Evolutionary conservation across 1,139 yeast genomes (phyloP).

Genomic region (Taiozyma sp.): DNA sequence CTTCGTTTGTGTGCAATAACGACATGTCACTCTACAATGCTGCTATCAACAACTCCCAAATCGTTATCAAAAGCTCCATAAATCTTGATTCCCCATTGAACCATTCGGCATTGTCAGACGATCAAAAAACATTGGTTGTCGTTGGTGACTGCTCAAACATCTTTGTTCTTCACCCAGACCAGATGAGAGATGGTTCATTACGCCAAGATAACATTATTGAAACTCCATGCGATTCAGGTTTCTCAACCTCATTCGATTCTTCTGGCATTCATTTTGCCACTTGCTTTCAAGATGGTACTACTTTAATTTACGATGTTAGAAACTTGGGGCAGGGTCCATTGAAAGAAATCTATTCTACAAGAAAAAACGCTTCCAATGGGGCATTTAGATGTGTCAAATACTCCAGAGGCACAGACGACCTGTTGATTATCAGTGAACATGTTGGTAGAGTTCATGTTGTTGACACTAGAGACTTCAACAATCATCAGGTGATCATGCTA

Average conservation of each 20-base stretch:
- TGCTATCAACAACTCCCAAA: slow-evolving; percentile 48
- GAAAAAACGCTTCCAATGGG: slow-evolving; percentile 43
- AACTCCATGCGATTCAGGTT: slow-evolving; percentile 73
- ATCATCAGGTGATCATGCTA: slow-evolving; percentile 71
- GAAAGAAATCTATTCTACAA: slow-evolving; percentile 53
- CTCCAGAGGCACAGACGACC: slow-evolving; percentile 67
- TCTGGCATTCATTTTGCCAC: slow-evolving; percentile 72
- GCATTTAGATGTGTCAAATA: slow-evolving; percentile 50
- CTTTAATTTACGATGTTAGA: slow-evolving; percentile 72
- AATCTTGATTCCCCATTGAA: slow-evolving; percentile 51
- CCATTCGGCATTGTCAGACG: slow-evolving; percentile 58
- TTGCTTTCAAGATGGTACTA: slow-evolving; percentile 81
- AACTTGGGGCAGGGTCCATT: slow-evolving; percentile 46
- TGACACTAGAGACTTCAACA: slow-evolving; percentile 66
- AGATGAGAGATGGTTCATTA: slow-evolving; percentile 24
- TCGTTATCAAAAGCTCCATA: slow-evolving; percentile 34
- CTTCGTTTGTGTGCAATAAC: slow-evolving; percentile 74
- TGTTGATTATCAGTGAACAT: slow-evolving; percentile 76
- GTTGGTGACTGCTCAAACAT: slow-evolving; percentile 58
- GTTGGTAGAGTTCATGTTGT: slow-evolving; percentile 81
- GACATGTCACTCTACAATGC: slow-evolving; percentile 68
- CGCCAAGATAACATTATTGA: slow-evolving; percentile 35
- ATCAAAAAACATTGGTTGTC: slow-evolving; percentile 46
- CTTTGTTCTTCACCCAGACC: slow-evolving; percentile 42
- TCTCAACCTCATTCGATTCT: slow-evolving; percentile 74